Base-by-base conservation (phyloP, 192 early-diverging fungal species). In the Borealophlyctis nickersoniae region DNA sequence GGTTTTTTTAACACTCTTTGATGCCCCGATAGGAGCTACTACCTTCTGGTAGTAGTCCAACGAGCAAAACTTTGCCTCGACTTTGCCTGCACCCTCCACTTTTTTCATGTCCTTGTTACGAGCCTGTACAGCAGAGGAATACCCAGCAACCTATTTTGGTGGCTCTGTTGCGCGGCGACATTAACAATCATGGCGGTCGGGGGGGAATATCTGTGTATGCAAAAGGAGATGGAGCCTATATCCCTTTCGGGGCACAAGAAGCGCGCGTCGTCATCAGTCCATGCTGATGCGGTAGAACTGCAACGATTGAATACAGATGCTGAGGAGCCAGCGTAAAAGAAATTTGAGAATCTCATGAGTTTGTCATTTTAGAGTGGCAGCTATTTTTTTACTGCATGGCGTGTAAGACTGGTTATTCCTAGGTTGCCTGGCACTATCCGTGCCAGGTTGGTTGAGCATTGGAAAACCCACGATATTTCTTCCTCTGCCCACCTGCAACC, bases 191-290 rank as follows among this genome's bases (percentile, higher is more conserved):
- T 90, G 80, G 80, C 87, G 7, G 66, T 92, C 51, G 90, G 89
- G 5, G 89, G 87, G 19, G 90, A 93, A 67, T 83, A 89, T 68
- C 80, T 89, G 51, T 93, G 91, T 64, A 89, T 90, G 86, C 81
- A 81, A 53, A 67, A 76, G 64, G 91, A 93, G 62, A 81, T 93
- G 84, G 83, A 89, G 63, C 91, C 91, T 1, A 90, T 92, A 52
- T 58, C 49, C 2, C 32, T 79, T 2, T 48, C 54, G 49, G 65
- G 60, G 14, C 0, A 22, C 2, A 62, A 57, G 49, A 66, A 63
- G 60, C 23, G 60, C 23, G 48, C 36, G 55, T 31, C 19, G 32
- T 48, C 24, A 1, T 26, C 13, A 4, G n/a, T 2, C 2, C 23
- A 4, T 4, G 50, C 60, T 2, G 48, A 52, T 35, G 27, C 2